Base-by-base conservation (phyloP, 352 stramenopile species). In the Saprolegnia parasitica region DNA sequence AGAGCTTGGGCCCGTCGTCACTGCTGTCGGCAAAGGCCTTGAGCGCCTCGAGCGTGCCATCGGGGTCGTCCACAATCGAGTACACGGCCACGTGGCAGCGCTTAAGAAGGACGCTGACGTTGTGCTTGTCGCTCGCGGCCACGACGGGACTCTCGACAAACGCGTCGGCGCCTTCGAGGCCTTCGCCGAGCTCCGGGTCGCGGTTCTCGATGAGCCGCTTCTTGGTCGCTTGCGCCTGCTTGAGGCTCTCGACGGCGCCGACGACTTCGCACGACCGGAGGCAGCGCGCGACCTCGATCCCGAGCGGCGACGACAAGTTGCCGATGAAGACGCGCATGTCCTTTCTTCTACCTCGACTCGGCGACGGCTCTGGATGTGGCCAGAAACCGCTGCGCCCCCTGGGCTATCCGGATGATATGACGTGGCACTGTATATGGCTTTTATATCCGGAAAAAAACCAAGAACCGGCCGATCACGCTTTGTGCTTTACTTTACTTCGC, bases 261-360 rank as follows among this genome's bases (percentile, higher is more conserved):
- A 91, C 60, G 32, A 92, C 81, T 74, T 90, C 81, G 37, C 88
- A 74, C 71, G 88, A 80, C 65, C 88, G 80, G 39, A 84, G 78
- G 66, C 81, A 77, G 21, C 76, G 77, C 16, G 75, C 73, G 45
- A 91, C 75, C 64, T 90, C 78, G 0, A 73, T 62, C 16, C 77
- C 77, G 18, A 93, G 67, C 32, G 83, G 86, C 29, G 82, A 87
- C 35, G 79, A 75, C 58, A 93, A 71, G 57, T 90, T 80, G 16
- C 81, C 77, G 72, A 93, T 79, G 74, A 93, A 91, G 66, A 93
- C 78, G 54, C 82, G 82, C 84, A 89, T 90, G 47, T 35, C 29
- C 29, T 35, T 49, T 49, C 42, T 49, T 3, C 42, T 1, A 15
- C 42, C 1, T 15, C 42, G 3, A 49, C 42, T 49, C 18, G 42